These are phyloP conservation scores for Ramaria sp. DNA, from an alignment of 768 basidiomycete genomes.

Conservation along the genomic window DNA sequence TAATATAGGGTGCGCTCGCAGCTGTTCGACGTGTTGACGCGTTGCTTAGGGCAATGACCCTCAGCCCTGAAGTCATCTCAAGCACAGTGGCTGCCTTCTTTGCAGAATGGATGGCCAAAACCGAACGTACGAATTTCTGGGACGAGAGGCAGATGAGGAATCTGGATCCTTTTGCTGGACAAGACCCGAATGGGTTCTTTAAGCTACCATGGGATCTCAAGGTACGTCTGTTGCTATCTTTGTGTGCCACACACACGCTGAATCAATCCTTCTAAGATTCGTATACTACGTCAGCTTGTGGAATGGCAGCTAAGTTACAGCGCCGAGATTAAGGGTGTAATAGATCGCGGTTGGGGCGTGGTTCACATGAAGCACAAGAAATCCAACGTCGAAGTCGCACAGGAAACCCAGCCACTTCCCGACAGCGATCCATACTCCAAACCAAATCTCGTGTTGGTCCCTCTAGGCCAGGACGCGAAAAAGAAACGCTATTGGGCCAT, in stretches of 20 bases:
- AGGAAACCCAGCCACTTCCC: conserved; percentile 24
- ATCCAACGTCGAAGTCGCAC: conserved; percentile 45
- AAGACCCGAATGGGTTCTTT: conserved; percentile 62
- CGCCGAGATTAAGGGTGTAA: conserved; percentile 52
- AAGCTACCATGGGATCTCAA: conserved; percentile 74
- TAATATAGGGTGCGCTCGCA: conserved; percentile 64
- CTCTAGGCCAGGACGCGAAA: conserved; percentile 66
- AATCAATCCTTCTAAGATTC: conserved; percentile 35
- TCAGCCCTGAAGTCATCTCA: conserved; percentile 74
- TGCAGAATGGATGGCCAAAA: conserved; percentile 6
- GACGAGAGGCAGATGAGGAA: conserved; percentile 56
- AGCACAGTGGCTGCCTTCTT: conserved; percentile 60
- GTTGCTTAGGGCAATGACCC: conserved; percentile 24
- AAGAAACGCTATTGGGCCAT: conserved; percentile 78
- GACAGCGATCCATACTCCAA: conserved; percentile 56
- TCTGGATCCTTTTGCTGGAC: conserved; percentile 58
- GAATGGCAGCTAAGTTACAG: conserved; percentile 72
- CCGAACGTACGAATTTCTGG: conserved; percentile 73
- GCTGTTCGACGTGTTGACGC: not conserved
- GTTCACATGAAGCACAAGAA: conserved; percentile 80
- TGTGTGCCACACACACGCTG: conserved; percentile 12
- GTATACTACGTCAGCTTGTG: conserved; percentile 73
- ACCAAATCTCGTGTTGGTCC: conserved; percentile 52
- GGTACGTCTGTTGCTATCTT: conserved; percentile 35
- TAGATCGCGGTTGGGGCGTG: conserved; percentile 84